Percentiles rank a stretch among this genome's conserved stretches.
Conservation (phyloP, 352 stramenopile species). For the Pythium plurisporium region DNA sequence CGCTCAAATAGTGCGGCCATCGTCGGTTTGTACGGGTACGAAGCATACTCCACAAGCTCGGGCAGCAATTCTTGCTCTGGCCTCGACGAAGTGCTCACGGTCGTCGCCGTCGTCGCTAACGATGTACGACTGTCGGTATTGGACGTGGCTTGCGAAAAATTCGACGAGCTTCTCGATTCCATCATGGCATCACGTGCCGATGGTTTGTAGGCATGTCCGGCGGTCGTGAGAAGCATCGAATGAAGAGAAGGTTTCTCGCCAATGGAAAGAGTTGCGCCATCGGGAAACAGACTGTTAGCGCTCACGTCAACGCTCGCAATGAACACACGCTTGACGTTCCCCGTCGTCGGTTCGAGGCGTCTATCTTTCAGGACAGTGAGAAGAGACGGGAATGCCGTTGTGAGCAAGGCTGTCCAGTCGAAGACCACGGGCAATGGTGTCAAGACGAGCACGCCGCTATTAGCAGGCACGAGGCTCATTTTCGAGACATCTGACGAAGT, state of each 20-base stretch:
- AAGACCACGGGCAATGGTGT: conserved; percentile 15
- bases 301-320: conserved; percentile 12
- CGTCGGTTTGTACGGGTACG: conserved; percentile 11
- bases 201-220: not conserved
- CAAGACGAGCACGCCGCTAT: conserved; percentile 15
- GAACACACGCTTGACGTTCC: conserved; percentile 30
- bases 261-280: conserved; percentile 6
- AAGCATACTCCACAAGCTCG: not conserved
- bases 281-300: not conserved
- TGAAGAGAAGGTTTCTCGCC: conserved; percentile 8
- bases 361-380: conserved; percentile 17
- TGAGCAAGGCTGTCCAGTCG: conserved; percentile 43
- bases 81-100: not conserved
- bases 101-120: not conserved
- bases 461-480: not conserved
- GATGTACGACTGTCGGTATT: conserved; percentile 11
- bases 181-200: too few relatives aligned
- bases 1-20: conserved; percentile 4
- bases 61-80: not conserved
- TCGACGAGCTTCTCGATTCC: conserved; percentile 16
- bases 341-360: conserved; percentile 16
- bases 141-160: not conserved
- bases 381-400: conserved; percentile 28
- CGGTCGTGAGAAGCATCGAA: conserved; percentile 6
- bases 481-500: not conserved